Evolutionary conservation across 2,329 filamentous ascomycete genomes (phyloP).

Genomic region (Whalleya microplaca): DNA sequence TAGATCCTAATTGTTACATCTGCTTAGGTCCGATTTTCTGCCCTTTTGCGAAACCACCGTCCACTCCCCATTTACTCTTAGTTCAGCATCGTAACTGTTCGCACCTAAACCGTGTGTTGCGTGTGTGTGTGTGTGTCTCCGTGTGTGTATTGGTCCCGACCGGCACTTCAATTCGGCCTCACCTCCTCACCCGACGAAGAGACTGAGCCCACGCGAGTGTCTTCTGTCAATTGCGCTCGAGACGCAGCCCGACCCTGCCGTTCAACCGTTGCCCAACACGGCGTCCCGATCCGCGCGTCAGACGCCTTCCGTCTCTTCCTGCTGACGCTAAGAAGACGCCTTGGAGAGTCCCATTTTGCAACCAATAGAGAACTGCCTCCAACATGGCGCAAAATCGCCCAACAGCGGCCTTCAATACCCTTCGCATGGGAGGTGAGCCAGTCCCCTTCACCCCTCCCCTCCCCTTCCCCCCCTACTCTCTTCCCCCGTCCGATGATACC

Average conservation of each 20-base stretch:
- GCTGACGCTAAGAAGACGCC: constrained; percentile 33
- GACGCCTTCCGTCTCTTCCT: constrained; percentile 27
- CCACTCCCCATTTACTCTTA: not conserved
- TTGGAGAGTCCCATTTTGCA: constrained; percentile 30
- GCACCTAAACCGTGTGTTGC: constrained; percentile 5
- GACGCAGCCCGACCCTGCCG: constrained; percentile 22
- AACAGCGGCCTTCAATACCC: constrained; percentile 79
- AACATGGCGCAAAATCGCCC: constrained; percentile 49
- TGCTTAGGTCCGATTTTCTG: constrained; percentile 13
- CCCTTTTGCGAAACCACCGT: constrained; percentile 1
- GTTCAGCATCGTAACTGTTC: constrained; percentile 7
- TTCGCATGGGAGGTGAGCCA: constrained; percentile 96
- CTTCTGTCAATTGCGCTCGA: constrained; percentile 29
- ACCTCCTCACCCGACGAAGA: constrained; percentile 15
- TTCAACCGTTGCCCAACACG: constrained; percentile 37
- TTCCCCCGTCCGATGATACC: no score
- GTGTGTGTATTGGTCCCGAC: constrained; percentile 16
- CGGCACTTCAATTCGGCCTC: constrained; percentile 25
- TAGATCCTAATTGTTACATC: constrained; percentile 23
- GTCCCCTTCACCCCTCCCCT: constrained; percentile 20
- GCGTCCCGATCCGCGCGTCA: constrained; percentile 31
- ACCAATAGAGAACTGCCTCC: constrained; percentile 30
- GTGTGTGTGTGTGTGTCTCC: no score
- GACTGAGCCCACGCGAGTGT: constrained; percentile 26
- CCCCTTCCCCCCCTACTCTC: no score